phyloP scores from a whole-genome alignment of 2,329 filamentous ascomycete genomes.

The Sclerotinia minor region DNA sequence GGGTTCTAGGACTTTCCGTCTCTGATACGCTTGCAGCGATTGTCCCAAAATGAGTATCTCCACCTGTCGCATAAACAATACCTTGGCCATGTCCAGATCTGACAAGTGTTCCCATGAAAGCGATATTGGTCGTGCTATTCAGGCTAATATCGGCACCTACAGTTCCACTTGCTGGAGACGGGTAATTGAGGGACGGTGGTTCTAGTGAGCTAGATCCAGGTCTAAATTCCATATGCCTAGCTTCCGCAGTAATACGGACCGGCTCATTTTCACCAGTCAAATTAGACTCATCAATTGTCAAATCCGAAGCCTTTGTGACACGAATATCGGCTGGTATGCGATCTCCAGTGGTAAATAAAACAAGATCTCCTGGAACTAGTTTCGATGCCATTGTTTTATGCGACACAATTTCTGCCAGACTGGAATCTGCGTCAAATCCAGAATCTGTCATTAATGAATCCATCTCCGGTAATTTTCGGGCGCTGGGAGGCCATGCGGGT shows the following conservation, averaged over 20 bases:
- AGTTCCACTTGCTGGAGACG: conserved; percentile 57
- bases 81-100: conserved; percentile 94
- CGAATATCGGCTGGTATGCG: conserved; percentile 94
- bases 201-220: conserved; percentile 41
- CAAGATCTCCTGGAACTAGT: conserved; percentile 87
- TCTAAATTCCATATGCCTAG: conserved; percentile 45
- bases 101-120: conserved; percentile 96
- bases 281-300: conserved; percentile 96
- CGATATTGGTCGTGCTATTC: conserved; percentile 83
- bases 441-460: conserved; percentile 34
- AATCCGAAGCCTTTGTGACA: conserved; percentile 83
- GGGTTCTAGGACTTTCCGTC: conserved; percentile 92
- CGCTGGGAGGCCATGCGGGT: conserved; percentile 52
- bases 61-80: conserved; percentile 94
- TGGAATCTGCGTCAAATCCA: conserved; percentile 49
- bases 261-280: conserved; percentile 96
- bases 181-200: conserved; percentile 57
- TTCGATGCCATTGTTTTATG: conserved; percentile 83
- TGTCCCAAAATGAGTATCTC: conserved; percentile 90
- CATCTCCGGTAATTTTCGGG: conserved; percentile 31
- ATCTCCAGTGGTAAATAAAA: conserved; percentile 93
- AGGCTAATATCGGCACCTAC: conserved; percentile 66
- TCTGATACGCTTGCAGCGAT: conserved; percentile 93
- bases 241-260: conserved; percentile 72
- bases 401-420: conserved; percentile 65